These are phyloP conservation scores for Eutypa lata DNA, from an alignment of 2,329 filamentous ascomycete genomes.

Conservation along the genomic window DNA sequence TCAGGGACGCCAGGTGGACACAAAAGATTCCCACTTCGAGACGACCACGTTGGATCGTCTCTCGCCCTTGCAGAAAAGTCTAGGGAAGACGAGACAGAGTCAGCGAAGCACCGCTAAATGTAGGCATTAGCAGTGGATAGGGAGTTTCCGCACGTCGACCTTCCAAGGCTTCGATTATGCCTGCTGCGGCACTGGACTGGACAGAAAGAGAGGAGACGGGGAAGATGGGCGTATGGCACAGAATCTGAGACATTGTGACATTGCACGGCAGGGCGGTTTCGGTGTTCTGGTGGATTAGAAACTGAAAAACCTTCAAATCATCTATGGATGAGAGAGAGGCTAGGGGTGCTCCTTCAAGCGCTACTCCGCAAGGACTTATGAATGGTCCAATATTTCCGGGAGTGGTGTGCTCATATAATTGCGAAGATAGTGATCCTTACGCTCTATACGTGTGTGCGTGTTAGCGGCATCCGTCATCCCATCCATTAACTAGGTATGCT, in stretches of 20 bases:
- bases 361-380: not conserved
- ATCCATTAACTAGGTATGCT: not conserved
- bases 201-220: not conserved
- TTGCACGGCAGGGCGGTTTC: constrained; percentile 22
- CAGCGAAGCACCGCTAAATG: not conserved
- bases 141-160: not conserved
- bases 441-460: not conserved
- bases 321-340: too few species aligned
- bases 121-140: not conserved
- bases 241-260: constrained; percentile 3
- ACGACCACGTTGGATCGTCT: not conserved
- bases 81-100: not conserved
- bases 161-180: not conserved
- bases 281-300: constrained; percentile 12
- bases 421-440: too few species aligned
- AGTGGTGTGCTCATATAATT: not conserved
- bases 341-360: not conserved
- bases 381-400: not conserved
- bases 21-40: not conserved
- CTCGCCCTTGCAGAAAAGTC: not conserved
- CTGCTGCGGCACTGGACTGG: not conserved
- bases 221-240: not conserved
- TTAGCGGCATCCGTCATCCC: not conserved
- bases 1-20: not conserved
- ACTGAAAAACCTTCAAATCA: not conserved